phyloP scores from a whole-genome alignment of 805 yeast genomes.

The Saturnispora sekii region DNA sequence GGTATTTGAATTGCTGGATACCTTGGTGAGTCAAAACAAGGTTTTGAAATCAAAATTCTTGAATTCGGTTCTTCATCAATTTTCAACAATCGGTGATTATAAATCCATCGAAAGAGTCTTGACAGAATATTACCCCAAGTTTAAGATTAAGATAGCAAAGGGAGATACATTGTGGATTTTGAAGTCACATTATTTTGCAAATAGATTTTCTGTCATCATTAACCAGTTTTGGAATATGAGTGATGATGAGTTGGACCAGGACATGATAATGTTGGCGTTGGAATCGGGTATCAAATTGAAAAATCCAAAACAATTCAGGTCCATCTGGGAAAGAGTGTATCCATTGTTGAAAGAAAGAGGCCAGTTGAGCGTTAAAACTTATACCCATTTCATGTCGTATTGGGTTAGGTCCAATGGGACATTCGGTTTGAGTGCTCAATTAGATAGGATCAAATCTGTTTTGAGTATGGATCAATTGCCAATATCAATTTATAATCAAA shows the following conservation, averaged over 20 bases:
- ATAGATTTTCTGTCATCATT: constrained; percentile 18
- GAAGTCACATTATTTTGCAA: constrained; percentile 18
- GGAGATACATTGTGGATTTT: constrained; percentile 20
- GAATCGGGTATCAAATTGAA: constrained; percentile 16
- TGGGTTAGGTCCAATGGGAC: constrained; percentile 15
- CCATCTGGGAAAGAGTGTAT: constrained; percentile 15
- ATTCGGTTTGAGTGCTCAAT: constrained; percentile 9
- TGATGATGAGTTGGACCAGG: constrained; percentile 10
- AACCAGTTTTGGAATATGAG: constrained; percentile 12
- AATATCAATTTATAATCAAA: constrained; percentile 18
- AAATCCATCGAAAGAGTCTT: constrained; percentile 18
- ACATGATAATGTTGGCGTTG: constrained; percentile 16
- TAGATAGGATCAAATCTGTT: constrained; percentile 12
- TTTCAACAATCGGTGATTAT: constrained; percentile 19
- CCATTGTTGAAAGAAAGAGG: constrained; percentile 8
- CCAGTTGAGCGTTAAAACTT: constrained; percentile 14
- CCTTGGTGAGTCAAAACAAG: constrained; percentile 13
- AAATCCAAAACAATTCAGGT: constrained; percentile 12
- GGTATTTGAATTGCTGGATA: constrained; percentile 27
- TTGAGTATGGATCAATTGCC: constrained; percentile 14
- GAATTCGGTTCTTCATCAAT: constrained; percentile 12
- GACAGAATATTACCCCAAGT: constrained; percentile 18
- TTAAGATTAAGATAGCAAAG: constrained; percentile 12
- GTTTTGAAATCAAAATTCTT: constrained; percentile 12
- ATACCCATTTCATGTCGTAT: constrained; percentile 16